Conservation (phyloP, 2,329 filamentous ascomycete species). For the Fusarium albidum region DNA sequence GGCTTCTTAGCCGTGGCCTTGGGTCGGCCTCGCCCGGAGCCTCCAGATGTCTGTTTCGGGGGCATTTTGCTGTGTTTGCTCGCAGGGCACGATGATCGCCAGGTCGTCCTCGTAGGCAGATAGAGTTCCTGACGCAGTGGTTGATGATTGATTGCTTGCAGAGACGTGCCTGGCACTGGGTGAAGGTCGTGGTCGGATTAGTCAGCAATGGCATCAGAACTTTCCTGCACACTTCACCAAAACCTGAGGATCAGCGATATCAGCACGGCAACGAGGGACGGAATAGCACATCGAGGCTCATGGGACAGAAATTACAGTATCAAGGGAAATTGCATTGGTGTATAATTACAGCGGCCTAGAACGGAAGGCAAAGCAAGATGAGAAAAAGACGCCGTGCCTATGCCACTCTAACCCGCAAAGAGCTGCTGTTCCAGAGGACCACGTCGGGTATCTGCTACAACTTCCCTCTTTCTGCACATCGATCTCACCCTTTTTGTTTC, state of each 20-base stretch:
- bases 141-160: neutral
- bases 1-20: slow-evolving; percentile 38
- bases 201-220: slow-evolving; percentile 6
- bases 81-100: neutral
- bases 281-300: neutral
- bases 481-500: slow-evolving; percentile 56
- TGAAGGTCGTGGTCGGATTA: slow-evolving; percentile 14
- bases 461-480: slow-evolving; percentile 55
- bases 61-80: slow-evolving; percentile 47
- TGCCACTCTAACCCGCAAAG: slow-evolving; percentile 59
- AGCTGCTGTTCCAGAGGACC: slow-evolving; percentile 52
- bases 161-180: neutral
- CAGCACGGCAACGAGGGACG: neutral
- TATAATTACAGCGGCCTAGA: slow-evolving; percentile 70
- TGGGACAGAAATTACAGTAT: slow-evolving; percentile 33
- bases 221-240: too few species aligned
- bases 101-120: neutral
- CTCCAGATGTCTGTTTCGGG: slow-evolving; percentile 50
- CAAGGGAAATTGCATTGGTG: slow-evolving; percentile 64
- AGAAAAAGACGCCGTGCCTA: slow-evolving; percentile 57
- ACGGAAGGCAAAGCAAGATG: slow-evolving; percentile 55
- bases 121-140: neutral
- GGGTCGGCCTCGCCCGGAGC: slow-evolving; percentile 48
- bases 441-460: slow-evolving; percentile 50
- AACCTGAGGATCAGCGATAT: too few species aligned